Evolutionary conservation across 2,329 filamentous ascomycete genomes (phyloP), one percentile per base, ranked within the genome.

Genomic region (Fusarium aywerte): DNA sequence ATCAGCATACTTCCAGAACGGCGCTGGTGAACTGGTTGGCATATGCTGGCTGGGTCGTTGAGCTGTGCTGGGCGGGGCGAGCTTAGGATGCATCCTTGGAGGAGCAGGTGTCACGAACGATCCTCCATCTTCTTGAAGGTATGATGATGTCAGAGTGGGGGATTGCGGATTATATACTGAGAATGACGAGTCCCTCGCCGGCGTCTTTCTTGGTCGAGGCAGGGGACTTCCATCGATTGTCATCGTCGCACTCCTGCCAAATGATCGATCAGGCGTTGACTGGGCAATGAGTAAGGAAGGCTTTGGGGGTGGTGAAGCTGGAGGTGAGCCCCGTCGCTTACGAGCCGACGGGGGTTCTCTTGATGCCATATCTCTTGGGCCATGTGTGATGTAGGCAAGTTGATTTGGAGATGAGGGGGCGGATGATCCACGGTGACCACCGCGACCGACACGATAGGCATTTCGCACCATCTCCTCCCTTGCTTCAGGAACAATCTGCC

Each of bases 391-490:
- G 71, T 88, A 88, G 73, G 86, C 85, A 53, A 89, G 76, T 68
- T 87, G 85, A 62, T 78, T 86, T 5, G 86, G 85, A 32, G 90
- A 92, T n/a, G 88, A 90, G 12, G 90, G 90, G 8, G 87, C 89
- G 10, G 89, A 91, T 25, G 89, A 91, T 58, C 89, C 89, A 62
- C 88, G 83, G 68, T 89, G 87, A 5, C 87, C 88, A 48, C 88
- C 87, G 43, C 86, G 83, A 18, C 88, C 87, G 18, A 87, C 84
- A 55, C 85, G 84, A 70, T 82, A 86, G 3, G 86, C 86, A 70
- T 91, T 92, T 76, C 91, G 91, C 61, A 93, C 86, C 83, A 97
- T 97, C 52, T 97, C 95, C 18, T 97, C 92, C 47, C 91, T 89
- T 68, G 90, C 87, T 66, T 96, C 92, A 2, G 92, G 86, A 5